Evolutionary conservation across 2,329 filamentous ascomycete species (phyloP).

Genomic region (Penicillium sclerotiorum): DNA sequence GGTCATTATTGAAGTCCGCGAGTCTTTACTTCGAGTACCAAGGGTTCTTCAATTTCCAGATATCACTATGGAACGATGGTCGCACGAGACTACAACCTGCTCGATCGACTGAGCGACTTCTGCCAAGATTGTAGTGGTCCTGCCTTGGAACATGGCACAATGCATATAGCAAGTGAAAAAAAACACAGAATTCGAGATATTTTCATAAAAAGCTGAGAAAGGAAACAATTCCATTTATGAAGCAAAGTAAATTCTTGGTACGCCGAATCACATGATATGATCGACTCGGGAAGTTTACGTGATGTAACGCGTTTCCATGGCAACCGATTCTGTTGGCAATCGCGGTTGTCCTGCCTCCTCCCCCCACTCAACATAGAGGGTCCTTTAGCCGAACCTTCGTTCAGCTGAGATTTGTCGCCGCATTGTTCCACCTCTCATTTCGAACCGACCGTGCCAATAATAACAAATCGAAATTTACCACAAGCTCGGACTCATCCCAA

Average conservation of each 20-base stretch:
- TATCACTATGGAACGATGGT: conserved; percentile 7
- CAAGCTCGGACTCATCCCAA: conserved; percentile 10
- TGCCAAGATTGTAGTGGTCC: conserved; percentile 11
- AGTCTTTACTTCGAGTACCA: no score
- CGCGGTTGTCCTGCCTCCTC: no score
- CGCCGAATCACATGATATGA: no score
- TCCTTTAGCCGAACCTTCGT: no score
- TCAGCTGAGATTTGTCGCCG: no score
- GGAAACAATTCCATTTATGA: no score
- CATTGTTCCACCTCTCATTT: conserved; percentile 27
- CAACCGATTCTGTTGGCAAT: no score
- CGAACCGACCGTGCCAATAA: conserved; percentile 2
- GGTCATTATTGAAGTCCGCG: no score
- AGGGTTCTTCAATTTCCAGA: background rate
- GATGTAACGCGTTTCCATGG: no score
- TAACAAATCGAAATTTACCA: conserved; percentile 4
- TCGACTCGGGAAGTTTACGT: no score
- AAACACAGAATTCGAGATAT: background rate
- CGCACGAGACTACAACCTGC: conserved; percentile 26
- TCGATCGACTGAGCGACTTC: conserved; percentile 16
- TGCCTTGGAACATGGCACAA: background rate
- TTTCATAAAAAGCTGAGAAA: background rate
- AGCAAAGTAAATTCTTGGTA: no score
- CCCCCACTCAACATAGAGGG: no score
- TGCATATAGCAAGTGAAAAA: background rate